These are phyloP conservation scores for Grosmannia clavigera DNA, from an alignment of 2,329 filamentous ascomycete genomes.

Conservation along the genomic window DNA sequence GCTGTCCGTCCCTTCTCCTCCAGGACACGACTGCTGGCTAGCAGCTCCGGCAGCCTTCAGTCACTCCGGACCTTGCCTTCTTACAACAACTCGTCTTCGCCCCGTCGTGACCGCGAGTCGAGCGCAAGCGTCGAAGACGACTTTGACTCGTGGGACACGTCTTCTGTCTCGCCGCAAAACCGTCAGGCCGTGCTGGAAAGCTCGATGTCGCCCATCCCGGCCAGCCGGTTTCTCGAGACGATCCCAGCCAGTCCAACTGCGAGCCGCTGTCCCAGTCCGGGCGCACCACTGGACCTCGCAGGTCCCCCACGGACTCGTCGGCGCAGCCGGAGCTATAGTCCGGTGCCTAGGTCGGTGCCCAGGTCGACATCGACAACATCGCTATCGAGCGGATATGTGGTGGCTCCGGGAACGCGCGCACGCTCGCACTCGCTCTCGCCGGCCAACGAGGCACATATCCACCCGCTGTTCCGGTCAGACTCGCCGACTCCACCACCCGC, in stretches of 20 bases:
- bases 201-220: slow-evolving; percentile 26
- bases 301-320: slow-evolving; percentile 28
- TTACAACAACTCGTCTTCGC: slow-evolving; percentile 20
- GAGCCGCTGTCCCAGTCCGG: slow-evolving; percentile 54
- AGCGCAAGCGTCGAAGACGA: slow-evolving; percentile 39
- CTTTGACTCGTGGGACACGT: slow-evolving; percentile 68
- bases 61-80: slow-evolving; percentile 30
- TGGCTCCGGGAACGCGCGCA: not conserved
- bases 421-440: slow-evolving; percentile 14
- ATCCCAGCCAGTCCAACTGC: slow-evolving; percentile 55
- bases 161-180: slow-evolving; percentile 49
- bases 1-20: slow-evolving; percentile 43
- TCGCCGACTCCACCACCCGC: slow-evolving; percentile 54
- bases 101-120: slow-evolving; percentile 15
- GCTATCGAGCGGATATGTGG: slow-evolving; percentile 9
- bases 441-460: slow-evolving; percentile 54
- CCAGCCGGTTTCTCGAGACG: slow-evolving; percentile 47
- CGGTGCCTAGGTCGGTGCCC: slow-evolving; percentile 28
- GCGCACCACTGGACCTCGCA: slow-evolving; percentile 43
- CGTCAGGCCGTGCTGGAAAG: slow-evolving; percentile 44
- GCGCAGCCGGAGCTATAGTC: slow-evolving; percentile 41
- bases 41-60: slow-evolving; percentile 9
- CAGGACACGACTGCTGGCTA: slow-evolving; percentile 36
- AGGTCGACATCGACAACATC: slow-evolving; percentile 15
- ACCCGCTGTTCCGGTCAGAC: slow-evolving; percentile 65